These are phyloP conservation scores for Leccinum subfulvum DNA, from an alignment of 1,284 basidiomycete species.

Conservation along the genomic window DNA sequence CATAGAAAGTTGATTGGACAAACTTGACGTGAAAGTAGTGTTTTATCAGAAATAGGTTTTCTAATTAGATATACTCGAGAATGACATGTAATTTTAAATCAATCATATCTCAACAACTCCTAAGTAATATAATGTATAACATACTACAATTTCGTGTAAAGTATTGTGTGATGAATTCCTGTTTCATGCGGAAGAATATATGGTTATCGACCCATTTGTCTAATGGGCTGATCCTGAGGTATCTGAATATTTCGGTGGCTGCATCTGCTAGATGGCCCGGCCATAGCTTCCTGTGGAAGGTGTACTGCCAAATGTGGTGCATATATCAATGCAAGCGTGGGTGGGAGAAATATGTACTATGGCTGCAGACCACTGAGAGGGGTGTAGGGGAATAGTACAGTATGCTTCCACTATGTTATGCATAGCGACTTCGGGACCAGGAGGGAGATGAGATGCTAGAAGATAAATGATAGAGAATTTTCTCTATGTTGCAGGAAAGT, in stretches of 20 bases:
- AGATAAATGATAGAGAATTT: neutral
- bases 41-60: too few relatives aligned
- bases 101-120: too few relatives aligned
- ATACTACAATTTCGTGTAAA: too few relatives aligned
- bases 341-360: neutral
- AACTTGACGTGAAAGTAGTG: conserved; percentile 1
- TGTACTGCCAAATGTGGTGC: neutral
- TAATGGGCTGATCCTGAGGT: neutral
- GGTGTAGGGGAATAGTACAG: neutral
- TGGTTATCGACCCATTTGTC: neutral
- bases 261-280: neutral
- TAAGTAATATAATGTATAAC: too few relatives aligned
- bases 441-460: neutral
- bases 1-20: neutral
- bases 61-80: too few relatives aligned
- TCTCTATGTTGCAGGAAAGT: neutral
- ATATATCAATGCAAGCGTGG: neutral
- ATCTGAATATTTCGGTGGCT: neutral
- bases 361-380: neutral
- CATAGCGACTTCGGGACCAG: neutral
- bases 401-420: neutral
- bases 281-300: neutral
- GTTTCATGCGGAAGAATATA: neutral
- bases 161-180: too few relatives aligned
- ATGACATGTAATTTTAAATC: too few relatives aligned